Percentiles rank a stretch among this genome's conserved stretches.
These are phyloP conservation scores for Lathyrus aphaca DNA, from an alignment of 306 rosid species.

Conservation along the genomic window DNA sequence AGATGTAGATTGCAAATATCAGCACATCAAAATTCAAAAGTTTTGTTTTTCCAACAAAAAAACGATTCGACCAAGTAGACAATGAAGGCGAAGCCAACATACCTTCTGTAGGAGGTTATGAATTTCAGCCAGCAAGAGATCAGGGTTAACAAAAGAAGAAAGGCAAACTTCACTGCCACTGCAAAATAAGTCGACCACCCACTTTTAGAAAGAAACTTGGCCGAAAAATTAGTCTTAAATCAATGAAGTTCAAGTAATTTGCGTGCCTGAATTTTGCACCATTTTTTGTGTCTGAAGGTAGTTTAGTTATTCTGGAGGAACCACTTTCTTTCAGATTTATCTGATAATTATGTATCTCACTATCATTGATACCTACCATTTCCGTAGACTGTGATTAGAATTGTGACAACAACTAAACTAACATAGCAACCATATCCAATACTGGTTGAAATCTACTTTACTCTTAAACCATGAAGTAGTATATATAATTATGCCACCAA, in stretches of 20 bases:
- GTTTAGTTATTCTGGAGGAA: slow-evolving; percentile 53
- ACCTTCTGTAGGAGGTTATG: slow-evolving; percentile 72
- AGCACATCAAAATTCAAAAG: slow-evolving; percentile 6
- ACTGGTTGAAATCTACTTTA: slow-evolving; percentile 20
- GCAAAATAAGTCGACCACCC: slow-evolving; percentile 36
- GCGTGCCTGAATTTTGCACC: slow-evolving; percentile 84
- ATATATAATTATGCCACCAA: slow-evolving; percentile 13
- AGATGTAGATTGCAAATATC: slow-evolving; percentile 21
- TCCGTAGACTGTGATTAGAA: slow-evolving; percentile 34
- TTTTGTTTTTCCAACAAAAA: slow-evolving; percentile 9
- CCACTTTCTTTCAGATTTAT: slow-evolving; percentile 60
- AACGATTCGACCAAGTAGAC: slow-evolving; percentile 27
- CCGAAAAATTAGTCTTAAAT: slow-evolving; percentile 26
- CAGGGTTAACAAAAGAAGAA: slow-evolving; percentile 49
- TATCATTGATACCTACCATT: slow-evolving; percentile 63
- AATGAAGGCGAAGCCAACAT: slow-evolving; percentile 28
- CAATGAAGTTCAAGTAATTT: slow-evolving; percentile 26
- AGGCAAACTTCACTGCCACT: slow-evolving; percentile 89
- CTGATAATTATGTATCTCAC: slow-evolving; percentile 54
- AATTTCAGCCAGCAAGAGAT: slow-evolving; percentile 62
- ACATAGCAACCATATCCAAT: slow-evolving; percentile 13
- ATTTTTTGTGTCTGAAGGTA: slow-evolving; percentile 66
- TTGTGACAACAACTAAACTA: neutral
- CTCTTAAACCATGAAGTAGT: slow-evolving; percentile 19
- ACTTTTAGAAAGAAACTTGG: slow-evolving; percentile 16